These are phyloP conservation scores for Hygrocybe coccinea DNA, from an alignment of 768 basidiomycete genomes.

Conservation along the genomic window DNA sequence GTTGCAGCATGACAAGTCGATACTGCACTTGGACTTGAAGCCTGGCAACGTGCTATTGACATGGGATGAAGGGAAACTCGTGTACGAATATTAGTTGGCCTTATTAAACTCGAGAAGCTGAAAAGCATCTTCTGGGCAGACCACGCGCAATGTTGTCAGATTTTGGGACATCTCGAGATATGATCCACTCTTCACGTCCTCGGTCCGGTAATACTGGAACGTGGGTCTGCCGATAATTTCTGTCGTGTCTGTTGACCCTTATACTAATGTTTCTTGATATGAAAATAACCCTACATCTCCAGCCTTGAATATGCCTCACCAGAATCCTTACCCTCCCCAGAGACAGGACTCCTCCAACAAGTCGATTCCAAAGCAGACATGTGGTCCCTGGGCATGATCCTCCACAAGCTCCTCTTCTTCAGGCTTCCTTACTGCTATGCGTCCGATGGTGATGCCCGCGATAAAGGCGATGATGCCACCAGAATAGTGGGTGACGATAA, in stretches of 20 bases:
- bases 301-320: constrained; percentile 87
- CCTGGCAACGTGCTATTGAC: constrained; percentile 91
- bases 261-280: not conserved
- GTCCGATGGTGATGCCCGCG: constrained; percentile 47
- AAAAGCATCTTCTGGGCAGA: constrained; percentile 38
- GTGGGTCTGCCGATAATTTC: constrained; percentile 38
- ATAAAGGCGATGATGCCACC: constrained; percentile 35
- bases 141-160: constrained; percentile 94
- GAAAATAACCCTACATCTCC: not conserved
- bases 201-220: constrained; percentile 96
- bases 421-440: constrained; percentile 78
- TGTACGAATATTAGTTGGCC: constrained; percentile 47
- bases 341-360: constrained; percentile 60
- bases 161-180: constrained; percentile 91
- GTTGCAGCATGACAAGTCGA: constrained; percentile 69
- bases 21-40: constrained; percentile 90
- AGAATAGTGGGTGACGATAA: constrained; percentile 52
- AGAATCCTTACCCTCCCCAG: constrained; percentile 70
- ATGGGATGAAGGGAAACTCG: constrained; percentile 80
- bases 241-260: not conserved
- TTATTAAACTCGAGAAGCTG: not conserved
- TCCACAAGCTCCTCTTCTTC: constrained; percentile 92
- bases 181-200: constrained; percentile 61
- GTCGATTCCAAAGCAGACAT: constrained; percentile 89
- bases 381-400: constrained; percentile 96